Conservation (phyloP, 441 rosid genomes). For the Sinapis alba region DNA sequence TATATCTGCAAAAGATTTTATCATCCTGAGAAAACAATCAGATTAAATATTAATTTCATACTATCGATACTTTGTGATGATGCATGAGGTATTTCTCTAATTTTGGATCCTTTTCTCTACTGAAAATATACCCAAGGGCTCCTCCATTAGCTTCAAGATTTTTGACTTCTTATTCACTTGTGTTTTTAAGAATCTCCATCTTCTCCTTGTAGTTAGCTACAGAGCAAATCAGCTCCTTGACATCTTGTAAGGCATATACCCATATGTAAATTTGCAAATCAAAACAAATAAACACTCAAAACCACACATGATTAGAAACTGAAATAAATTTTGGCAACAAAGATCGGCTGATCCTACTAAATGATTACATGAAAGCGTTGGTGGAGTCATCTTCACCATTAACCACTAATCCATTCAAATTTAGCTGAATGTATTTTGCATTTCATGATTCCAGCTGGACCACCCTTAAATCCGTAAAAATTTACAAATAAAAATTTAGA, state of each 20-base stretch:
- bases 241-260: too few species aligned
- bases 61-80: too few species aligned
- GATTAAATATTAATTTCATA: too few species aligned
- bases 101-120: too few species aligned
- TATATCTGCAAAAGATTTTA: background rate
- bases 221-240: too few species aligned
- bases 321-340: background rate
- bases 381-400: slow-evolving; percentile 99
- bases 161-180: too few species aligned
- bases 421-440: slow-evolving; percentile 75
- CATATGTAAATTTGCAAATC: background rate
- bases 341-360: background rate
- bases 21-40: background rate
- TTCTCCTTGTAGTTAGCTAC: too few species aligned
- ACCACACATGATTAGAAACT: background rate
- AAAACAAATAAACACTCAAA: background rate
- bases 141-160: too few species aligned
- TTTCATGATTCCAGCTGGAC: slow-evolving; percentile 98
- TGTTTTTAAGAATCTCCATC: too few species aligned
- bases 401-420: slow-evolving; percentile 89
- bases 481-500: too few species aligned
- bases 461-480: slow-evolving; percentile 92
- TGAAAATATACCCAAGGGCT: too few species aligned
- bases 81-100: too few species aligned
- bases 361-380: slow-evolving; percentile 81